Conservation (phyloP, 495 filamentous ascomycete species). For the Tuber magnatum region DNA sequence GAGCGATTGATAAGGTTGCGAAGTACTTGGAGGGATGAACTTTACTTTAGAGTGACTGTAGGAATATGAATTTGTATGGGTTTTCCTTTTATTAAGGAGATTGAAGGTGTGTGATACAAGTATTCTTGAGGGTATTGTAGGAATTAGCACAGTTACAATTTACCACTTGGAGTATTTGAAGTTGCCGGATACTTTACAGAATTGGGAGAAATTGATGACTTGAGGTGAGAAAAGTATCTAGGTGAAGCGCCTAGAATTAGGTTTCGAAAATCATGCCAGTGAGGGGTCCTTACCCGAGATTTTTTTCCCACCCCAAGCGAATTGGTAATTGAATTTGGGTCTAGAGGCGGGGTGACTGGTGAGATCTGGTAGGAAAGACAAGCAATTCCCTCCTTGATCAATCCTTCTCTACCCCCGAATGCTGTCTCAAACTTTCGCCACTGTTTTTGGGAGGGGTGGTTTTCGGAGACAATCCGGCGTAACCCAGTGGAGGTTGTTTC, state of each 20-base stretch:
- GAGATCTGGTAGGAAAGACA: too few species aligned
- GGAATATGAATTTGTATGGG: neutral
- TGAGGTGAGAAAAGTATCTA: too few species aligned
- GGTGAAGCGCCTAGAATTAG: too few species aligned
- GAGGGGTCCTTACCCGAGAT: too few species aligned
- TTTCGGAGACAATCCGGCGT: neutral
- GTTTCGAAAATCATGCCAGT: too few species aligned
- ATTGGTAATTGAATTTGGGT: too few species aligned
- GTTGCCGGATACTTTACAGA: neutral
- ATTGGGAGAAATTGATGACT: neutral
- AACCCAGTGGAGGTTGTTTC: neutral
- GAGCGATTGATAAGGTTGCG: slow-evolving; percentile 22
- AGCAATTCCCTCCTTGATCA: too few species aligned
- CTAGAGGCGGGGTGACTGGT: too few species aligned
- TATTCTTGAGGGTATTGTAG: neutral
- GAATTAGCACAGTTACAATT: neutral
- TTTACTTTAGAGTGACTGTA: neutral
- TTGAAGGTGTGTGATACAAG: neutral
- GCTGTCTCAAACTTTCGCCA: neutral
- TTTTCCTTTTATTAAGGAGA: neutral
- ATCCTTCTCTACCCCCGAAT: neutral
- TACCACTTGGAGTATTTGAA: neutral
- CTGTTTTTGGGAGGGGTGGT: neutral
- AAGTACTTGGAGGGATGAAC: neutral
- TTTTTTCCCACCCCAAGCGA: too few species aligned